Percentiles rank a stretch among this genome's conserved stretches.
Conservation (phyloP, 805 yeast genomes). For the Ascoidea rubescens region DNA sequence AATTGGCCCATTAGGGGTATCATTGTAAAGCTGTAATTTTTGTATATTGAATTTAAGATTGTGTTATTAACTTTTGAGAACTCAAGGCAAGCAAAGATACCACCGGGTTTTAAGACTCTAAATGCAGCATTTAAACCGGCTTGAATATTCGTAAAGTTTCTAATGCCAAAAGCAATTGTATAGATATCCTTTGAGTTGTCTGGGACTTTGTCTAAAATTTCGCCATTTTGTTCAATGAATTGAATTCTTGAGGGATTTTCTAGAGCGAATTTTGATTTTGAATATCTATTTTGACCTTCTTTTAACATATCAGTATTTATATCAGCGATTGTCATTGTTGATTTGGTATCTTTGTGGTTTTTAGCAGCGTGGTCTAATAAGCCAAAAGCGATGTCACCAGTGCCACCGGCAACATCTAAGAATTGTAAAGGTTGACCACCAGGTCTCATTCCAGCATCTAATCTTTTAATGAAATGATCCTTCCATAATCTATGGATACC, state of each 20-base stretch:
- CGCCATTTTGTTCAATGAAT: slow-evolving; percentile 89
- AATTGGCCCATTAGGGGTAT: slow-evolving; percentile 93
- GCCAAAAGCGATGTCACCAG: slow-evolving; percentile 97
- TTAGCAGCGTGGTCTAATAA: slow-evolving; percentile 79
- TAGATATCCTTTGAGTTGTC: slow-evolving; percentile 87
- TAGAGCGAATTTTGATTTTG: slow-evolving; percentile 40
- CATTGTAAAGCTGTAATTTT: slow-evolving; percentile 75
- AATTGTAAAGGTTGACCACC: slow-evolving; percentile 75
- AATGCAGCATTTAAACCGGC: slow-evolving; percentile 92
- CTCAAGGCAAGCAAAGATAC: slow-evolving; percentile 92
- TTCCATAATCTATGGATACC: slow-evolving; percentile 96
- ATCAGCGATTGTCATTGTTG: slow-evolving; percentile 85
- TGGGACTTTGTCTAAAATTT: slow-evolving; percentile 67
- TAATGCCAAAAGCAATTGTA: slow-evolving; percentile 93
- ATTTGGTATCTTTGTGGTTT: slow-evolving; percentile 57
- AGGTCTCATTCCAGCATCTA: slow-evolving; percentile 90
- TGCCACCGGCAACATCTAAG: slow-evolving; percentile 96
- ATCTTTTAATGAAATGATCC: slow-evolving; percentile 68
- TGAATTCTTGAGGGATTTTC: slow-evolving; percentile 39
- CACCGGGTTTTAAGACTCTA: slow-evolving; percentile 93
- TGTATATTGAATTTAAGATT: slow-evolving; percentile 60
- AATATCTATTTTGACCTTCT: slow-evolving; percentile 76
- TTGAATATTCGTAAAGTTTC: slow-evolving; percentile 91
- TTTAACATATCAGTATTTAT: slow-evolving; percentile 92
- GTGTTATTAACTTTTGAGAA: slow-evolving; percentile 85